A percentile compares a stretch with the other conserved stretches of the same genome.
Conservation (phyloP, 148 eudicot species). For the Nepenthes gracilis region DNA sequence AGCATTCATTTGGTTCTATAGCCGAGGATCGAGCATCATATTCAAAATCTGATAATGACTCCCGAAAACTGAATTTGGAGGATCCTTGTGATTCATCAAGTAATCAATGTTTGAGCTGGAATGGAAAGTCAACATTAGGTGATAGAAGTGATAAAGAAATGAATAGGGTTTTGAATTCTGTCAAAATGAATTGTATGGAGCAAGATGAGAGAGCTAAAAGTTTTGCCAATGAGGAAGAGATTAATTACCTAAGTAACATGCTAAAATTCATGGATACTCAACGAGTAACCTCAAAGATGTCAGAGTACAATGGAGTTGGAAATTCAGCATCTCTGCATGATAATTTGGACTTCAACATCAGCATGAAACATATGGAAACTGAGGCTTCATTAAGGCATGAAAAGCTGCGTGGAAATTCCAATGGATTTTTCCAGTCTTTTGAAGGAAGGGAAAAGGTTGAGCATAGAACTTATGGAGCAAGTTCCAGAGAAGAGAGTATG, state of each 20-base stretch:
- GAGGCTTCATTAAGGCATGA: slow-evolving; percentile 21
- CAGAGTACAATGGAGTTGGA: slow-evolving; percentile 22
- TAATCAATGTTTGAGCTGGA: slow-evolving; percentile 1
- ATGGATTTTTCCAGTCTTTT: slow-evolving; percentile 20
- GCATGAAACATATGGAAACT: slow-evolving; percentile 17
- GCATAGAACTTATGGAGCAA: slow-evolving; percentile 15
- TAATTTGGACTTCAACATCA: slow-evolving; percentile 22
- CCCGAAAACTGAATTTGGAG: slow-evolving; percentile 4
- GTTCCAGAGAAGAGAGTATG: slow-evolving; percentile 10
- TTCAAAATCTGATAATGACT: slow-evolving; percentile 8
- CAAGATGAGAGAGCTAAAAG: slow-evolving; percentile 11
- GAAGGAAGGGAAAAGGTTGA: slow-evolving; percentile 12
- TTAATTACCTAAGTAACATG: slow-evolving; percentile 16
- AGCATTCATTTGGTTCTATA: slow-evolving; percentile 12
- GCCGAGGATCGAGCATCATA: slow-evolving; percentile 18
- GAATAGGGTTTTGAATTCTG: slow-evolving; percentile 12
- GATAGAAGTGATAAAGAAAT: slow-evolving; percentile 10
- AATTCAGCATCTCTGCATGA: slow-evolving; percentile 21
- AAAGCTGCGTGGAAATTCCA: slow-evolving; percentile 10
- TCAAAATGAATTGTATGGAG: slow-evolving; percentile 18
- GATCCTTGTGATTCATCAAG: slow-evolving; percentile 7
- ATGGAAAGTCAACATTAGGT: slow-evolving; percentile 9
- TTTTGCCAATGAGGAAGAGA: slow-evolving; percentile 16
- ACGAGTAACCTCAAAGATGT: slow-evolving; percentile 17
- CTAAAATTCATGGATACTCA: slow-evolving; percentile 18